Percentiles rank a stretch among this genome's conserved stretches.
phyloP scores from a whole-genome alignment of 805 yeast genomes.

The Metschnikowia picachoensis region DNA sequence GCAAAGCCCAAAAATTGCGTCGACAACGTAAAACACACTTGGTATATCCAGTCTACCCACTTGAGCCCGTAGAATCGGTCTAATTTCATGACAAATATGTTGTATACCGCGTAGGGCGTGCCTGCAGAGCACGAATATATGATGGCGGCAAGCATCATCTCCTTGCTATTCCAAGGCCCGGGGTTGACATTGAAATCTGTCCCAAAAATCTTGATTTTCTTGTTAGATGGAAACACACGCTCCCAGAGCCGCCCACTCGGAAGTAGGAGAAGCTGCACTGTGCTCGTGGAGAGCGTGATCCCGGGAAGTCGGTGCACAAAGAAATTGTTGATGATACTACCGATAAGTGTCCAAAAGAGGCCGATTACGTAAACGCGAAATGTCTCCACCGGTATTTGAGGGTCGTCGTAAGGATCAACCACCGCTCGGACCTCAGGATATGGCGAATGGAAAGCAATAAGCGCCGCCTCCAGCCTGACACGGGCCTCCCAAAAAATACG shows the following conservation, averaged over 20 bases:
- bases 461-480: conserved; percentile 39
- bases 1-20: conserved; percentile 66
- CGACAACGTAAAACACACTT: conserved; percentile 47
- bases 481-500: conserved; percentile 27
- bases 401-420: conserved; percentile 57
- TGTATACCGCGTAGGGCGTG: conserved; percentile 40
- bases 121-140: conserved; percentile 42
- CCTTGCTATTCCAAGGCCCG: conserved; percentile 43
- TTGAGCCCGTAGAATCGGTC: conserved; percentile 40
- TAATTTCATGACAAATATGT: conserved; percentile 41
- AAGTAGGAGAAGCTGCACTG: conserved; percentile 36
- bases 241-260: conserved; percentile 43
- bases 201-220: conserved; percentile 23
- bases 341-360: conserved; percentile 48
- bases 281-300: conserved; percentile 38
- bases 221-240: conserved; percentile 23
- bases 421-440: conserved; percentile 67
- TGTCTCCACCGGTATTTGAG: conserved; percentile 46
- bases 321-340: conserved; percentile 53
- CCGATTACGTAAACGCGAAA: conserved; percentile 54
- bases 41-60: conserved; percentile 50
- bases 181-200: conserved; percentile 30
- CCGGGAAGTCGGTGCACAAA: conserved; percentile 54
- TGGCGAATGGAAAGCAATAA: conserved; percentile 46
- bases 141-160: conserved; percentile 43